Evolutionary conservation across 768 basidiomycete species (phyloP).

Genomic region (Serendipita sp.): DNA sequence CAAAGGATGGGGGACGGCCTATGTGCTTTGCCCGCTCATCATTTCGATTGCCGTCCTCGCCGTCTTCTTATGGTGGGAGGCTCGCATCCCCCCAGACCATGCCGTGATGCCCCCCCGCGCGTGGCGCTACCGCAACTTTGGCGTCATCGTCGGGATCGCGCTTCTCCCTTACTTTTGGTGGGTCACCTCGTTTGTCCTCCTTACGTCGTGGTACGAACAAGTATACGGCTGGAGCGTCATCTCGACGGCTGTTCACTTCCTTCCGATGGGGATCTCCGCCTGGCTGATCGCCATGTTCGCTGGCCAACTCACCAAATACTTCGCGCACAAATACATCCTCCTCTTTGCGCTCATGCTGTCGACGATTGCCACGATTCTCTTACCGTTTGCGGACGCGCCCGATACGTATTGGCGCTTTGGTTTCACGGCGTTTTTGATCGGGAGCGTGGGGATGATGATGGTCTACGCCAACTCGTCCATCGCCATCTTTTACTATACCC

Average conservation of each 20-base stretch:
- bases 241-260: conserved; percentile 25
- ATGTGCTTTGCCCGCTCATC: conserved; percentile 32
- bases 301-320: conserved; percentile 3
- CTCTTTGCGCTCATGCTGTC: conserved; percentile 27
- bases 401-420: conserved; percentile 30
- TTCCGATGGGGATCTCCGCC: conserved; percentile 10
- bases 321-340: conserved; percentile 29
- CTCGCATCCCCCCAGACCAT: conserved; percentile 22
- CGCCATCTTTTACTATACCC: conserved; percentile 34
- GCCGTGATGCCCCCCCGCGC: conserved; percentile 33
- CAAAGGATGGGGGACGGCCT: conserved; percentile 32
- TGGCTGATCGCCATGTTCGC: conserved; percentile 6
- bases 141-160: conserved; percentile 24
- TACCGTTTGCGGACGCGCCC: conserved; percentile 27
- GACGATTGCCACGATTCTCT: conserved; percentile 25
- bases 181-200: conserved; percentile 22
- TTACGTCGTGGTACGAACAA: conserved; percentile 28
- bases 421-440: conserved; percentile 36
- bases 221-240: conserved; percentile 29
- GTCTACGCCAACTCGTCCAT: conserved; percentile 35
- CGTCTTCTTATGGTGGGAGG: conserved; percentile 39
- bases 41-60: conserved; percentile 27
- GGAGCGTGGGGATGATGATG: conserved; percentile 31
- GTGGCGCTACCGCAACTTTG: conserved; percentile 30
- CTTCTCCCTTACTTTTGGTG: conserved; percentile 31